Conservation (phyloP, 2,329 filamentous ascomycete genomes). For the Penicillium sp. region DNA sequence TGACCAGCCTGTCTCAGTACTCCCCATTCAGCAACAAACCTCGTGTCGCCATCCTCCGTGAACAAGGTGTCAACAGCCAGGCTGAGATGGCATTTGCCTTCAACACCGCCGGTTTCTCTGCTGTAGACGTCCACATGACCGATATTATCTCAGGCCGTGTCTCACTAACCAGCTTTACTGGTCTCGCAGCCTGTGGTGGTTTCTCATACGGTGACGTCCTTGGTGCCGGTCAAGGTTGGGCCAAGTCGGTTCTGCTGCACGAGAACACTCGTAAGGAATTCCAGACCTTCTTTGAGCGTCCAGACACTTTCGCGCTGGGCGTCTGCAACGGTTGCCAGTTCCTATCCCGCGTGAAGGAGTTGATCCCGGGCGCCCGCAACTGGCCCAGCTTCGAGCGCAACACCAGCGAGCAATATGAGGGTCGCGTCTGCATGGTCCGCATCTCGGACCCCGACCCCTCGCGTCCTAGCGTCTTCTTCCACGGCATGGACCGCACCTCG, state of each 20-base stretch:
- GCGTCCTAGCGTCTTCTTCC: conserved; percentile 74
- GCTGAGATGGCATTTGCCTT: conserved; percentile 99
- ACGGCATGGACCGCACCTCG: conserved; percentile 78
- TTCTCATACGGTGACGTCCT: conserved; percentile 94
- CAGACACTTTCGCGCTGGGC: conserved; percentile 87
- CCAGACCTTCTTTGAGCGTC: conserved; percentile 76
- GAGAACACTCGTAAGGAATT: conserved; percentile 73
- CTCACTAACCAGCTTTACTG: conserved; percentile 77
- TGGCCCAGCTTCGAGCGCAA: conserved; percentile 91
- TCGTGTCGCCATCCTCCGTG: conserved; percentile 85
- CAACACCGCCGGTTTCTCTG: conserved; percentile 82
- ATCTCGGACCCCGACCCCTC: conserved; percentile 61
- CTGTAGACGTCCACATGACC: conserved; percentile 95
- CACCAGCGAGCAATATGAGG: conserved; percentile 84
- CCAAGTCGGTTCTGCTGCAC: conserved; percentile 86
- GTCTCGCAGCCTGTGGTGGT: conserved; percentile 90
- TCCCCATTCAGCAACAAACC: conserved; percentile 61
- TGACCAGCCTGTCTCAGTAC: conserved; percentile 58
- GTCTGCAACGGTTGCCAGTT: conserved; percentile 99
- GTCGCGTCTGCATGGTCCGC: conserved; percentile 78
- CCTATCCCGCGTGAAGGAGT: conserved; percentile 73
- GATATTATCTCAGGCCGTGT: conserved; percentile 77
- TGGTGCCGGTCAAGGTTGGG: conserved; percentile 95
- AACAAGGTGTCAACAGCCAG: conserved; percentile 93
- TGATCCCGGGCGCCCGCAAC: conserved; percentile 76